phyloP scores from a whole-genome alignment of 106 monocot species.

The Dendrobium officinale region DNA sequence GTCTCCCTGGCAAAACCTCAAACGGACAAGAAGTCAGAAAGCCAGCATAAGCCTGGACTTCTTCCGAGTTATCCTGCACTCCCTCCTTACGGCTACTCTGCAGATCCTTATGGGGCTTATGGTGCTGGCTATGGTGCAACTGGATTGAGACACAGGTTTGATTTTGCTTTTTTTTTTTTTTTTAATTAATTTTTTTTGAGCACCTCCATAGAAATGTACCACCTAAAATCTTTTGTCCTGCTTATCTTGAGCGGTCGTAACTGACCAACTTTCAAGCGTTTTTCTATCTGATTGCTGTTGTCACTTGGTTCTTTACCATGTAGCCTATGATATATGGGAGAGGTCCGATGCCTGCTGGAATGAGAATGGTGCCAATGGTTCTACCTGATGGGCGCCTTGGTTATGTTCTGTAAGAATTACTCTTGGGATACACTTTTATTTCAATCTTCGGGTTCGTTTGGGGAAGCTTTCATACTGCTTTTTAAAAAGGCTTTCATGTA shows the following conservation, averaged over 20 bases:
- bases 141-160: conserved; percentile 80
- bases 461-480: too few species aligned
- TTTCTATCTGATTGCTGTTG: neutral
- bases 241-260: too few species aligned
- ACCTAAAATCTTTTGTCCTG: too few species aligned
- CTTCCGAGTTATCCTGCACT: conserved; percentile 50
- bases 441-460: neutral
- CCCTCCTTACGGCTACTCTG: conserved; percentile 40
- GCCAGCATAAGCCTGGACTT: conserved; percentile 37
- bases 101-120: conserved; percentile 81
- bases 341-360: conserved; percentile 87
- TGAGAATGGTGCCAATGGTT: conserved; percentile 99
- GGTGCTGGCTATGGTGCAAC: conserved; percentile 46
- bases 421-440: neutral
- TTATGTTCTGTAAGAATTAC: conserved; percentile 75
- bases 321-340: conserved; percentile 98
- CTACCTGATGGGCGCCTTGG: conserved; percentile 95
- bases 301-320: neutral
- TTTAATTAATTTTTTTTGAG: neutral
- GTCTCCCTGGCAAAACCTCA: conserved; percentile 85
- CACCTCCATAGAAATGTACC: too few species aligned
- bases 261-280: too few species aligned
- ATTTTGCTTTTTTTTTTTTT: neutral
- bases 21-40: conserved; percentile 53
- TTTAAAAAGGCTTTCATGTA: too few species aligned